phyloP scores from a whole-genome alignment of 1,284 basidiomycete species.

The Ganoderma boninense region DNA sequence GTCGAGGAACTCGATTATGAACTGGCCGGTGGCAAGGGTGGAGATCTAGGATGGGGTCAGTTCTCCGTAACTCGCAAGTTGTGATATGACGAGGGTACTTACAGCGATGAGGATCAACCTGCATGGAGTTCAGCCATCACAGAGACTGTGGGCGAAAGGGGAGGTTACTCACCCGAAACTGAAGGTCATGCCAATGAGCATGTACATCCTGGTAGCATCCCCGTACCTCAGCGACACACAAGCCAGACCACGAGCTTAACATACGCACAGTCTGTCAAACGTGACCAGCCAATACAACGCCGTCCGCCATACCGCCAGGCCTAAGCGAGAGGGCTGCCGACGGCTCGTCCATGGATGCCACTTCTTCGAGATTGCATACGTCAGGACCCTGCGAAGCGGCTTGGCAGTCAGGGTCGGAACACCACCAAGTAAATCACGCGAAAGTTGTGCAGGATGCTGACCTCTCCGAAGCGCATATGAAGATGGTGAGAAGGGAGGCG shows the following conservation, averaged over 20 bases:
- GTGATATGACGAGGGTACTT: conserved; percentile 34
- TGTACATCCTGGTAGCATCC: conserved; percentile 58
- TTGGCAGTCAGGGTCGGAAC: background rate
- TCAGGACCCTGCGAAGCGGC: conserved; percentile 48
- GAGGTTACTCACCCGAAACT: conserved; percentile 62
- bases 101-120: conserved; percentile 67
- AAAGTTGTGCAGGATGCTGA: conserved; percentile 34
- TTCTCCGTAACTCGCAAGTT: background rate
- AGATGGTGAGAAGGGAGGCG: conserved; percentile 53
- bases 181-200: conserved; percentile 76
- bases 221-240: conserved; percentile 15
- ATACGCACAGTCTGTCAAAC: conserved; percentile 65
- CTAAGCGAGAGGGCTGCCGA: conserved; percentile 50
- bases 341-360: conserved; percentile 51
- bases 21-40: conserved; percentile 62
- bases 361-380: conserved; percentile 55
- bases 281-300: conserved; percentile 63
- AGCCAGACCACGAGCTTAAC: background rate
- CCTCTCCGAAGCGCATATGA: conserved; percentile 68
- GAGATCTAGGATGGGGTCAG: conserved; percentile 43
- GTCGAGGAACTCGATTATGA: conserved; percentile 59
- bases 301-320: conserved; percentile 60
- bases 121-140: background rate
- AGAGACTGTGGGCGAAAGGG: background rate
- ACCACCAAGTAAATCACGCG: too few relatives aligned